These are phyloP conservation scores for Scleroderma citrinum DNA, from an alignment of 768 basidiomycete genomes.

Conservation along the genomic window DNA sequence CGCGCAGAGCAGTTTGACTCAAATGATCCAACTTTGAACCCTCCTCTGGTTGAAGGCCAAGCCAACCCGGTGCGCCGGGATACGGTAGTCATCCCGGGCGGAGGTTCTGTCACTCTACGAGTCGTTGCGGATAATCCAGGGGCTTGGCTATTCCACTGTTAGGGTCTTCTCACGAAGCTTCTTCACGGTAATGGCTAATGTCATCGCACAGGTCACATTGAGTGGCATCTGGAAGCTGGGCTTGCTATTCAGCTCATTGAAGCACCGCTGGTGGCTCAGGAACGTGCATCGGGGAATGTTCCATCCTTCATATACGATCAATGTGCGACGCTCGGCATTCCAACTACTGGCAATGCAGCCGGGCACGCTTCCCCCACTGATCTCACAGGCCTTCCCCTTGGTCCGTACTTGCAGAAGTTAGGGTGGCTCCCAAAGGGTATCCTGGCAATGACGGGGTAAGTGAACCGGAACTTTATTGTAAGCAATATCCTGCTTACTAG, in stretches of 20 bases:
- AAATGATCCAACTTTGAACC: slow-evolving; percentile 71
- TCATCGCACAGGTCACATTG: slow-evolving; percentile 57
- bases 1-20: slow-evolving; percentile 67
- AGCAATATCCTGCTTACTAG: background rate
- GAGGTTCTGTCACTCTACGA: slow-evolving; percentile 65
- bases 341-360: slow-evolving; percentile 79
- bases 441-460: slow-evolving; percentile 68
- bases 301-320: slow-evolving; percentile 66
- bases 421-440: slow-evolving; percentile 75
- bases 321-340: slow-evolving; percentile 56
- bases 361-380: slow-evolving; percentile 69
- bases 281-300: slow-evolving; percentile 35
- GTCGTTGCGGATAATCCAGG: slow-evolving; percentile 91
- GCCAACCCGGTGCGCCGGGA: slow-evolving; percentile 90
- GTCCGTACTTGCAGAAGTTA: slow-evolving; percentile 66
- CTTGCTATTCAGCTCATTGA: slow-evolving; percentile 83
- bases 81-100: slow-evolving; percentile 71
- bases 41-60: slow-evolving; percentile 71
- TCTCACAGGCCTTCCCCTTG: slow-evolving; percentile 54
- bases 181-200: background rate
- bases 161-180: slow-evolving; percentile 20
- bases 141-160: slow-evolving; percentile 80
- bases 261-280: slow-evolving; percentile 68
- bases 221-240: slow-evolving; percentile 82
- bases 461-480: background rate